Conservation (phyloP, 495 filamentous ascomycete genomes). For the Aspergillus avenaceus region DNA sequence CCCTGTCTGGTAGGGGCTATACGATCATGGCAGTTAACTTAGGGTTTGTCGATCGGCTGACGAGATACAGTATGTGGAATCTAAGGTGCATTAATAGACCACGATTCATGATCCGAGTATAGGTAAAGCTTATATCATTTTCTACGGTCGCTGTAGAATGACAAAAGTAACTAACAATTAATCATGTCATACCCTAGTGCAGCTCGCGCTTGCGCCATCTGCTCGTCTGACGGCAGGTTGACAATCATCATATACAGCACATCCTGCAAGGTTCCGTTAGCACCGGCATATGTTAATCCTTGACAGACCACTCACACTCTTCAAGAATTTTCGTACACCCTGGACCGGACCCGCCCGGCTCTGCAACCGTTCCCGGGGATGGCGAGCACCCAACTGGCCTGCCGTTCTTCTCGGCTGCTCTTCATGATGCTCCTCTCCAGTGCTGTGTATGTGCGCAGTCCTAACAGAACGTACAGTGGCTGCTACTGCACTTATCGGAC, state of each 20-base stretch:
- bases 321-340: conserved; percentile 16
- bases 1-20: no score
- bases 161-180: not conserved
- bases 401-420: not conserved
- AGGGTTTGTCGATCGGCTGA: no score
- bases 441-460: not conserved
- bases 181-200: not conserved
- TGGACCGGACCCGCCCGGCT: not conserved
- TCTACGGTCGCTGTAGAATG: no score
- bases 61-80: no score
- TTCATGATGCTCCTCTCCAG: not conserved
- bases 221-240: conserved; percentile 45
- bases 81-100: no score
- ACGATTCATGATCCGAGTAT: no score
- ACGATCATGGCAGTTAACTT: no score
- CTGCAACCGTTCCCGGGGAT: not conserved
- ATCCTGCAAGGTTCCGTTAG: conserved; percentile 24
- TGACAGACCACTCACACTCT: conserved; percentile 16
- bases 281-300: conserved; percentile 1
- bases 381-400: not conserved
- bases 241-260: conserved; percentile 51
- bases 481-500: not conserved
- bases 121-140: no score
- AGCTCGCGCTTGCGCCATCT: conserved; percentile 28
- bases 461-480: not conserved